These are phyloP conservation scores for Viola odorata DNA, from an alignment of 345 rosid genomes.

Conservation along the genomic window DNA sequence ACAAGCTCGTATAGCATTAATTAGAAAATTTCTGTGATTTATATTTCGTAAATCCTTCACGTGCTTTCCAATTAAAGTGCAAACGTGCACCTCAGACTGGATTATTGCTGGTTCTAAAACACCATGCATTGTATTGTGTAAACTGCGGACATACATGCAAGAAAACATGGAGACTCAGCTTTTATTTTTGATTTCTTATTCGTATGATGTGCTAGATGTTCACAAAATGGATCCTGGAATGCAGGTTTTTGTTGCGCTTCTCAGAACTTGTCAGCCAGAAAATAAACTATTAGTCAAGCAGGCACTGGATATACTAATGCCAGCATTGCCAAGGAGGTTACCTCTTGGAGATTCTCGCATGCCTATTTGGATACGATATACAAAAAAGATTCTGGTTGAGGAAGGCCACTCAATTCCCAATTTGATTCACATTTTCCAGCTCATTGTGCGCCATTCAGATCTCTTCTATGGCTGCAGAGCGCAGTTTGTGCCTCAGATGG, in stretches of 20 bases:
- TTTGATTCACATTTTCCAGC: conserved; percentile 96
- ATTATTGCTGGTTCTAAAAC: too few relatives aligned
- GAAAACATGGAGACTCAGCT: background rate
- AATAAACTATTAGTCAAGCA: conserved; percentile 96
- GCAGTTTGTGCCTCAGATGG: conserved; percentile 99
- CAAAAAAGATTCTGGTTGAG: conserved; percentile 95
- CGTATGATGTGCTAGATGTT: too few relatives aligned
- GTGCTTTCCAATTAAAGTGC: too few relatives aligned
- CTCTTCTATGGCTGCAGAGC: conserved; percentile 98
- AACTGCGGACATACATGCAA: background rate
- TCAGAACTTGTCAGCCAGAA: conserved; percentile 97
- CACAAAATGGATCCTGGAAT: conserved; percentile 14
- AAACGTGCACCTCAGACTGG: too few relatives aligned
- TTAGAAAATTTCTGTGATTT: too few relatives aligned
- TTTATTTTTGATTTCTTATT: too few relatives aligned
- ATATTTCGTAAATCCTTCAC: too few relatives aligned
- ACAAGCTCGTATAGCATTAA: too few relatives aligned
- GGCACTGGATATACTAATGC: conserved; percentile 98
- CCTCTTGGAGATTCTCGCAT: conserved; percentile 96
- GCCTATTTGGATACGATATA: conserved; percentile 99
- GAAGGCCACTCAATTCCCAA: conserved; percentile 96
- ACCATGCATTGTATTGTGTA: too few relatives aligned
- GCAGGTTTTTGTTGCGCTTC: conserved; percentile 99
- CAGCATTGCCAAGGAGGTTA: conserved; percentile 89
- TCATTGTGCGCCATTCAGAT: conserved; percentile 95